phyloP scores from a whole-genome alignment of 2,329 filamentous ascomycete genomes.

The Cordyceps tenuipes region DNA sequence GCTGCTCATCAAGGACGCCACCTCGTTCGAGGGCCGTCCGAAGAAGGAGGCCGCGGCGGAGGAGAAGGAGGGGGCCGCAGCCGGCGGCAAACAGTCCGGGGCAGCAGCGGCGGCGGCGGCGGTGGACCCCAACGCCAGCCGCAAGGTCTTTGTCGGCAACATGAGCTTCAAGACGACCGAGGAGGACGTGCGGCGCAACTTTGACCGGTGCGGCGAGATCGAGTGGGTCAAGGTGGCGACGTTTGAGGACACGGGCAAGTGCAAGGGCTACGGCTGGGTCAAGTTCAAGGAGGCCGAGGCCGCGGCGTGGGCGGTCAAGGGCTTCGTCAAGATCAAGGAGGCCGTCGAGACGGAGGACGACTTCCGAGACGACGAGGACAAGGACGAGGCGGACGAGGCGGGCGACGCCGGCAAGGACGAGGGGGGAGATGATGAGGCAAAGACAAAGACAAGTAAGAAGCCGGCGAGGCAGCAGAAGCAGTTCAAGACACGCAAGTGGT shows the following conservation, averaged over 20 bases:
- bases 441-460: slow-evolving; percentile 31
- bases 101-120: slow-evolving; percentile 20
- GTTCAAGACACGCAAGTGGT: slow-evolving; percentile 62
- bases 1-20: slow-evolving; percentile 88
- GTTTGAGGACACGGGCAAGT: slow-evolving; percentile 95
- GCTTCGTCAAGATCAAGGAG: slow-evolving; percentile 66
- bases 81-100: neutral
- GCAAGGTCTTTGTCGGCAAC: slow-evolving; percentile 82
- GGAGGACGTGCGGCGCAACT: slow-evolving; percentile 73
- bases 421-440: slow-evolving; percentile 26
- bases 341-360: slow-evolving; percentile 55
- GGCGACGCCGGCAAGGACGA: slow-evolving; percentile 22
- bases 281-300: slow-evolving; percentile 74
- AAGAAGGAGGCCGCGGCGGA: slow-evolving; percentile 53
- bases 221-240: slow-evolving; percentile 82
- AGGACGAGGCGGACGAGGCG: slow-evolving; percentile 15
- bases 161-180: slow-evolving; percentile 74
- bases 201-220: slow-evolving; percentile 75
- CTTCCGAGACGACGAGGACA: slow-evolving; percentile 38
- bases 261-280: slow-evolving; percentile 95
- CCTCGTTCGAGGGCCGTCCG: slow-evolving; percentile 83
- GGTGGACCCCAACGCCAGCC: slow-evolving; percentile 52
- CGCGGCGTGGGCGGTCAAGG: slow-evolving; percentile 62
- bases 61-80: slow-evolving; percentile 18
- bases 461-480: slow-evolving; percentile 31